Conservation (phyloP, 352 stramenopile genomes). For the Phytophthora hybrid region DNA sequence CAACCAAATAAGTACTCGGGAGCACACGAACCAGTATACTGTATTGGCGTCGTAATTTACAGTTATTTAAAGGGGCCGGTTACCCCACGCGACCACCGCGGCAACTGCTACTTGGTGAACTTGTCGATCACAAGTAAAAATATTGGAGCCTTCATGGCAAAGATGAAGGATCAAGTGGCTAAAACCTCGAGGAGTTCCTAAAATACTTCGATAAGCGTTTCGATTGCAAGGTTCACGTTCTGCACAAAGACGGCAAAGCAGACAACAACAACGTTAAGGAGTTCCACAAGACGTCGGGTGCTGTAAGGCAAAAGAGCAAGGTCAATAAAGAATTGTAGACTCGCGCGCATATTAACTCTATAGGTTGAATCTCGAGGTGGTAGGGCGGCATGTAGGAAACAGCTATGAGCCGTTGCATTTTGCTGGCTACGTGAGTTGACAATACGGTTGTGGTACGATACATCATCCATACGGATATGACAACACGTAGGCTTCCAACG, state of each 20-base stretch:
- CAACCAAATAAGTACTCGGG: constrained; percentile 19
- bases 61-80: constrained; percentile 25
- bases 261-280: constrained; percentile 40
- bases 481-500: no score
- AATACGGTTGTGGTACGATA: no score
- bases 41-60: constrained; percentile 22
- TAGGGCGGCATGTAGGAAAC: no score
- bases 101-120: constrained; percentile 31
- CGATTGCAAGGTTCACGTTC: constrained; percentile 5
- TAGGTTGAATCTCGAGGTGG: no score
- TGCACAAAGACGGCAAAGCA: constrained; percentile 26
- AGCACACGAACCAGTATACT: constrained; percentile 14
- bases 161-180: constrained; percentile 20
- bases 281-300: constrained; percentile 32
- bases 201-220: constrained; percentile 24
- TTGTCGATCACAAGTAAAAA: constrained; percentile 30
- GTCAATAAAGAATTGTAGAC: no score
- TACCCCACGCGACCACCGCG: constrained; percentile 5
- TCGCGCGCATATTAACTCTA: no score
- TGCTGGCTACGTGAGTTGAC: no score
- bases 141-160: constrained; percentile 29
- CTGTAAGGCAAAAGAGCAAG: constrained; percentile 35
- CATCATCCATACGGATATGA: no score
- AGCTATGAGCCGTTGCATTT: no score
- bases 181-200: constrained; percentile 17